Percentiles rank a stretch among this genome's conserved stretches.
Evolutionary conservation across 371 early-diverging fungal species (phyloP).

Genomic region (Syncephalastrum sp.): DNA sequence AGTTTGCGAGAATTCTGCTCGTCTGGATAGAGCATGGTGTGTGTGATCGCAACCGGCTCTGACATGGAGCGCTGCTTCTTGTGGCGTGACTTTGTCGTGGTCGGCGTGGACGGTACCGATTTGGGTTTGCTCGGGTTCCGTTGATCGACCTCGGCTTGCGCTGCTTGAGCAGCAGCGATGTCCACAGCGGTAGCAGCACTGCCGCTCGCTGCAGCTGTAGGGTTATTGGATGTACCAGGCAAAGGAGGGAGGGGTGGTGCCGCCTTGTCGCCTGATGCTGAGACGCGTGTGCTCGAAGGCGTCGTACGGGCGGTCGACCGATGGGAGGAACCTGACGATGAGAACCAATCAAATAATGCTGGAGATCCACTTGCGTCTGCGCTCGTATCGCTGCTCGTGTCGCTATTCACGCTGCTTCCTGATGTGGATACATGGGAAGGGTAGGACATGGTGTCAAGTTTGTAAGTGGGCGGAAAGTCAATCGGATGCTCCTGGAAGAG

Average conservation of each 20-base stretch:
- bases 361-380: neutral
- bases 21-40: neutral
- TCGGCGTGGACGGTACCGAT: slow-evolving; percentile 1
- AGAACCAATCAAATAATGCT: slow-evolving; percentile 9
- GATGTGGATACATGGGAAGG: too few relatives aligned
- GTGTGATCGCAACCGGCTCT: neutral
- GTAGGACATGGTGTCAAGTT: slow-evolving; percentile 57
- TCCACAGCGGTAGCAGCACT: too few relatives aligned
- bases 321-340: slow-evolving; percentile 12
- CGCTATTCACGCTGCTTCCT: slow-evolving; percentile 1
- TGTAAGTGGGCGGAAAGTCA: slow-evolving; percentile 85
- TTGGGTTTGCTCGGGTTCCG: neutral
- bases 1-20: slow-evolving; percentile 1
- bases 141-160: neutral
- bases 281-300: neutral
- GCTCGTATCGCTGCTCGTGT: slow-evolving; percentile 5
- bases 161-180: neutral
- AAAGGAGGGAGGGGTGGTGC: slow-evolving; percentile 2
- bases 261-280: neutral
- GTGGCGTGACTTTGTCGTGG: slow-evolving; percentile 3
- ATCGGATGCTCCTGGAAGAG: slow-evolving; percentile 81
- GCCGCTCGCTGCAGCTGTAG: neutral
- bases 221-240: neutral
- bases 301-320: slow-evolving; percentile 15
- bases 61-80: slow-evolving; percentile 9